Percentiles rank a stretch among this genome's conserved stretches.
Evolutionary conservation across 176 grass and related monocot genomes (phyloP).

Genomic region (Oryza glaberrima): DNA sequence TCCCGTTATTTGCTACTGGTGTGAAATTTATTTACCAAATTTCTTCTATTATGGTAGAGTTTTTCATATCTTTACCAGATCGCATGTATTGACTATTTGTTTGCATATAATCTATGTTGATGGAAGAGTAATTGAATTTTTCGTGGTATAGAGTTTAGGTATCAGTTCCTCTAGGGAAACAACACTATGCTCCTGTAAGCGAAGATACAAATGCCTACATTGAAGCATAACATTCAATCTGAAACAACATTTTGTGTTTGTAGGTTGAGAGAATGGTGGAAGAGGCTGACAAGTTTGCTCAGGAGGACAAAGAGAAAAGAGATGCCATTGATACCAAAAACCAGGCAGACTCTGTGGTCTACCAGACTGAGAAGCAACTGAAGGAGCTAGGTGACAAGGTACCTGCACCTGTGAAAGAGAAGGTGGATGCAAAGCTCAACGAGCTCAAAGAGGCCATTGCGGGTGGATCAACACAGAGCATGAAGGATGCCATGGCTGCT

Average conservation of each 20-base stretch:
- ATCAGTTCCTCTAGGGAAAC: not conserved
- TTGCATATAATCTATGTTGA: not conserved
- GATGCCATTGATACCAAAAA: slow-evolving; percentile 98
- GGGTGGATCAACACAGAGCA: slow-evolving; percentile 76
- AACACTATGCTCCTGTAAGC: not conserved
- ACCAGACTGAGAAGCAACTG: slow-evolving; percentile 97
- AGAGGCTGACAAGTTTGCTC: slow-evolving; percentile 91
- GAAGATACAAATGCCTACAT: not conserved
- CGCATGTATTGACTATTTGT: not conserved
- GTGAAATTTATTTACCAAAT: not conserved
- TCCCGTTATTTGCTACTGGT: not conserved
- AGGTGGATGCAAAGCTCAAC: slow-evolving; percentile 79
- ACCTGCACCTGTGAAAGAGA: slow-evolving; percentile 75
- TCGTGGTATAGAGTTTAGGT: not conserved
- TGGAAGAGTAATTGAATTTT: not conserved
- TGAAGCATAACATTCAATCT: not conserved
- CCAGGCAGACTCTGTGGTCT: slow-evolving; percentile 85
- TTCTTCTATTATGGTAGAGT: not conserved
- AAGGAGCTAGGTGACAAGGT: slow-evolving; percentile 96
- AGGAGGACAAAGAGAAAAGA: slow-evolving; percentile 98
- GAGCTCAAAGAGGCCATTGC: slow-evolving; percentile 88
- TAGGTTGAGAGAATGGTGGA: slow-evolving; percentile 96
- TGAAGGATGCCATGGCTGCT: slow-evolving; percentile 86
- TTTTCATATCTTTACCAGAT: not conserved
- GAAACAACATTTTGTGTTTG: not conserved